Evolutionary conservation across 352 stramenopile genomes (phyloP).

Genomic region (Pythium biforme): DNA sequence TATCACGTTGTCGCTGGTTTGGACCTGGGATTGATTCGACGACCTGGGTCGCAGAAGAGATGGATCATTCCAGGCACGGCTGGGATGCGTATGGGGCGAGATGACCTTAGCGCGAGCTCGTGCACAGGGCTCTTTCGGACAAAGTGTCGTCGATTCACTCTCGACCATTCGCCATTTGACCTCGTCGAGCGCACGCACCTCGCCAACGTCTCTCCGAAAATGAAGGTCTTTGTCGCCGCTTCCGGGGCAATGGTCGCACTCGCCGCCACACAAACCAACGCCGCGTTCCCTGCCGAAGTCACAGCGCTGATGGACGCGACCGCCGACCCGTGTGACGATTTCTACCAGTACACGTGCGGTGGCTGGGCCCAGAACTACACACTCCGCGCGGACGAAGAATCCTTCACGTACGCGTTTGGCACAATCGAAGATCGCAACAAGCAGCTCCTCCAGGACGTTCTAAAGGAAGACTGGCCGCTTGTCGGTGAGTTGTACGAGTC

Average conservation of each 20-base stretch:
- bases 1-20: too few species aligned
- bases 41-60: too few species aligned
- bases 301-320: constrained; percentile 43
- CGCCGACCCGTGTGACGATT: constrained; percentile 65
- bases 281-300: constrained; percentile 36
- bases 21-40: too few species aligned
- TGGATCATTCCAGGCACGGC: too few species aligned
- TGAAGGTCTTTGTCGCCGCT: constrained; percentile 16
- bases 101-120: too few species aligned
- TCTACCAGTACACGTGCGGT: constrained; percentile 62
- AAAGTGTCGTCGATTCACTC: too few species aligned
- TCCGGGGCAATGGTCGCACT: constrained; percentile 3
- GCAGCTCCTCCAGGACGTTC: constrained; percentile 43
- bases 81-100: too few species aligned
- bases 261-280: constrained; percentile 10
- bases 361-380: constrained; percentile 30
- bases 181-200: background rate
- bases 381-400: constrained; percentile 32
- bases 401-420: constrained; percentile 36
- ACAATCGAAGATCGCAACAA: constrained; percentile 49
- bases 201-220: background rate
- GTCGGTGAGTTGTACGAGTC: constrained; percentile 61
- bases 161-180: background rate
- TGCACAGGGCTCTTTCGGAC: too few species aligned
- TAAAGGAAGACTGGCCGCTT: constrained; percentile 61